Percentiles rank a stretch among this genome's conserved stretches.
These are phyloP conservation scores for Pseudognaphalium luteoalbum DNA, from an alignment of 129 eudicot genomes.

Conservation along the genomic window DNA sequence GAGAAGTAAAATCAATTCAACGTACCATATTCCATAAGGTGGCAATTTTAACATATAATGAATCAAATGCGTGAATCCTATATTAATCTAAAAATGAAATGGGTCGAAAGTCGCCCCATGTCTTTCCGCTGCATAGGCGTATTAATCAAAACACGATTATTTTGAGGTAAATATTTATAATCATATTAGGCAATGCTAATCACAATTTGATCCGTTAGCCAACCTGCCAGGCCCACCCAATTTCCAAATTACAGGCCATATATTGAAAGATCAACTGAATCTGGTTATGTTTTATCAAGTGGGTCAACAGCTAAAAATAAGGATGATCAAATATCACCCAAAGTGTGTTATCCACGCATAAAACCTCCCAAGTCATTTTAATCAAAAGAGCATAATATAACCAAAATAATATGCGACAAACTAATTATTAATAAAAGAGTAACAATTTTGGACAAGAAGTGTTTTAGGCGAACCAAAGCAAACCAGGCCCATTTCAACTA, in stretches of 20 bases:
- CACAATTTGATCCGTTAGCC: neutral
- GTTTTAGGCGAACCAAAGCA: neutral
- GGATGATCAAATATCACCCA: neutral
- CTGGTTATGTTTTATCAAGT: neutral
- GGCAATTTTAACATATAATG: neutral
- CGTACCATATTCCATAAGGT: neutral
- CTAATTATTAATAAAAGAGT: neutral
- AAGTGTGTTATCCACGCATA: neutral
- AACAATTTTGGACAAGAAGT: neutral
- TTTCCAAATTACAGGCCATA: neutral
- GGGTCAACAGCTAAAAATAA: neutral
- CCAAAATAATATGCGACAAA: neutral
- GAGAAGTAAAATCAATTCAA: constrained; percentile 5
- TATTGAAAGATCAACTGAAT: neutral
- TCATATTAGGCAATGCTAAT: neutral
- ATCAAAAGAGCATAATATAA: neutral
- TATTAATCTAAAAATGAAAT: neutral
- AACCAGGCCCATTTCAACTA: neutral
- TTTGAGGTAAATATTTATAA: neutral
- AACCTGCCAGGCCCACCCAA: neutral
- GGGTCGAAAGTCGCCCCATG: neutral
- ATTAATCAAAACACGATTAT: neutral
- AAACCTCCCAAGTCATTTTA: constrained; percentile 1
- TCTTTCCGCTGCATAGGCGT: neutral
- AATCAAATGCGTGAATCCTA: neutral